phyloP scores from a whole-genome alignment of 306 rosid genomes.

The Cyclanthera cordifolia region DNA sequence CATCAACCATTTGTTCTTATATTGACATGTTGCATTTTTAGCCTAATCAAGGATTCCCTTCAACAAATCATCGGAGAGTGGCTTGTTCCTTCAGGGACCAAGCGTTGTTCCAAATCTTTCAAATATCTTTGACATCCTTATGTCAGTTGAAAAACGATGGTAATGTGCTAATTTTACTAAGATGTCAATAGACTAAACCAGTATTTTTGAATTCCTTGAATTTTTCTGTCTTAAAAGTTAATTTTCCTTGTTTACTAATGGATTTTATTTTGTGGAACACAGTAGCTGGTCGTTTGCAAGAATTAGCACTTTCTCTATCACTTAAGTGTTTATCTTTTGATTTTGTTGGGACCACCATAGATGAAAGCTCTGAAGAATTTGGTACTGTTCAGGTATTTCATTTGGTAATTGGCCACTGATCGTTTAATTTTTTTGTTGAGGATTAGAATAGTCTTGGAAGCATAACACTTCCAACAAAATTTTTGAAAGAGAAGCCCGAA shows the following conservation, averaged over 20 bases:
- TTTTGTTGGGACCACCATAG: conserved; percentile 94
- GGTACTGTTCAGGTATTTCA: conserved; percentile 88
- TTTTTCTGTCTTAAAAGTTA: neutral
- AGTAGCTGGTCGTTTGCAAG: conserved; percentile 79
- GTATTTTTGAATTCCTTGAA: neutral
- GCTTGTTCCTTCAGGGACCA: conserved; percentile 95
- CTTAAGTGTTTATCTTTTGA: conserved; percentile 92
- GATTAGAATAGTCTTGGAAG: conserved; percentile 13
- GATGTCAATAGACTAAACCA: neutral
- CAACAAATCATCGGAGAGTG: conserved; percentile 94
- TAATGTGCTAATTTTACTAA: conserved; percentile 18
- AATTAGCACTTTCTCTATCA: conserved; percentile 87
- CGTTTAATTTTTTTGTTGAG: conserved; percentile 17
- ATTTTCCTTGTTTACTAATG: conserved; percentile 9
- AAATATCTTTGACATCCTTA: conserved; percentile 85
- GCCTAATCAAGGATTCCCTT: conserved; percentile 82
- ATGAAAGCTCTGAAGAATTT: conserved; percentile 98
- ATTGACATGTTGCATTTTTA: conserved; percentile 33
- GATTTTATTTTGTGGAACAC: conserved; percentile 25
- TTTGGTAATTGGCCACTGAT: neutral
- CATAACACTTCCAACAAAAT: neutral
- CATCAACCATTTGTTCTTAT: conserved; percentile 3
- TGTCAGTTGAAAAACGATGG: conserved; percentile 82
- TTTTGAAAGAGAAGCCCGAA: neutral
- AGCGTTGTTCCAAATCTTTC: conserved; percentile 78